Percentiles rank a stretch among this genome's conserved stretches.
Conservation (phyloP, 352 stramenopile species). For the Lagenidium sp. region DNA sequence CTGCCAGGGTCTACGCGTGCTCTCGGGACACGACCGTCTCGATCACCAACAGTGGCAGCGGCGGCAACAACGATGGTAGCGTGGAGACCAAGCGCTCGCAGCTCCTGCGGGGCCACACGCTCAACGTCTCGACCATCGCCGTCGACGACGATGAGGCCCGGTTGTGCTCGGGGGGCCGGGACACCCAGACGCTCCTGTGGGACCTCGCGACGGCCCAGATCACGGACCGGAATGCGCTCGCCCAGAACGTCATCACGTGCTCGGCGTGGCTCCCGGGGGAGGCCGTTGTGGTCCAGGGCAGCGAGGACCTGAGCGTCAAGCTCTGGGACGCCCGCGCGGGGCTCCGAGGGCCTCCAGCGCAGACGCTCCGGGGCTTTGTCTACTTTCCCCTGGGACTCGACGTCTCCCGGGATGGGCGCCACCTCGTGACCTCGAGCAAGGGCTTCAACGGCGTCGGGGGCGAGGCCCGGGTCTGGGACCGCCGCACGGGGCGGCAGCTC, state of each 20-base stretch:
- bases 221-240: constrained; percentile 50
- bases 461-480: constrained; percentile 74
- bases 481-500: constrained; percentile 49
- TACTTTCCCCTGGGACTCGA: constrained; percentile 76
- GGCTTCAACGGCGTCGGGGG: constrained; percentile 77
- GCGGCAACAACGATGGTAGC: no score
- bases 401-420: constrained; percentile 31
- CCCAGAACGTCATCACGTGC: constrained; percentile 83
- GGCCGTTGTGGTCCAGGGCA: constrained; percentile 57
- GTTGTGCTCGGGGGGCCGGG: constrained; percentile 72
- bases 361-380: constrained; percentile 60
- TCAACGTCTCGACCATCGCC: constrained; percentile 66
- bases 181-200: constrained; percentile 79
- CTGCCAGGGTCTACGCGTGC: constrained; percentile 71
- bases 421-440: constrained; percentile 79
- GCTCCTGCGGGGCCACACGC: constrained; percentile 33
- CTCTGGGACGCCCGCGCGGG: constrained; percentile 61
- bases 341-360: constrained; percentile 31
- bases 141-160: constrained; percentile 36
- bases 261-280: constrained; percentile 66
- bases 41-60: constrained; percentile 20
- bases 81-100: constrained; percentile 13
- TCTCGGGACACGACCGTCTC: constrained; percentile 68
- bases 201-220: constrained; percentile 41
- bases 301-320: constrained; percentile 75